Conservation (phyloP, 2,329 filamentous ascomycete genomes). For the Calonectria henricotiae region DNA sequence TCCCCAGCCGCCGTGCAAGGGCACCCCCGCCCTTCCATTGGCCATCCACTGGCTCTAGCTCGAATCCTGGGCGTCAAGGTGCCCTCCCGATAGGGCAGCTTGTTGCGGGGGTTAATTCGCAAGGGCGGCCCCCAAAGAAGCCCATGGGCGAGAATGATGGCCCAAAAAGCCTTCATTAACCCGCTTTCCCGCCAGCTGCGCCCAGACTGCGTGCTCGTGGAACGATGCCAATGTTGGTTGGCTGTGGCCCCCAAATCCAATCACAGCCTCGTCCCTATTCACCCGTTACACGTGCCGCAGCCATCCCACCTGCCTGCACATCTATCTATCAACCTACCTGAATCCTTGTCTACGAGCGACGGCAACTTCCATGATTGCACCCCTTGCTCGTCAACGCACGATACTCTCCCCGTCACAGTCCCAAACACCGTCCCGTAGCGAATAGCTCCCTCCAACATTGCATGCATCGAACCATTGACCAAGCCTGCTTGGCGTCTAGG, state of each 20-base stretch:
- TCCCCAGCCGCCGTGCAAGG: conserved; percentile 32
- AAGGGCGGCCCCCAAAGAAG: not conserved
- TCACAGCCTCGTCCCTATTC: not conserved
- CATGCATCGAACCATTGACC: not conserved
- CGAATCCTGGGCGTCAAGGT: conserved; percentile 23
- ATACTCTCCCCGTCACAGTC: not conserved
- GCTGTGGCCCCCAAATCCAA: not conserved
- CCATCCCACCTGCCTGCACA: conserved; percentile 5
- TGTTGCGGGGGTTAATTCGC: conserved; percentile 4
- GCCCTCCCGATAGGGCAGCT: conserved; percentile 15
- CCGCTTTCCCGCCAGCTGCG: conserved; percentile 5
- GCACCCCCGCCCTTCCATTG: conserved; percentile 19
- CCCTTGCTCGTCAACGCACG: conserved; percentile 4
- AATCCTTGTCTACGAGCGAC: not conserved
- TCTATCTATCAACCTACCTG: not conserved
- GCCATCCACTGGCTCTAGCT: not conserved
- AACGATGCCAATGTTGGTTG: conserved; percentile 5
- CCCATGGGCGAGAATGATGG: not conserved
- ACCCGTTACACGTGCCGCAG: conserved; percentile 6
- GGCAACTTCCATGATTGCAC: not conserved
- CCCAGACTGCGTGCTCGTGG: not conserved
- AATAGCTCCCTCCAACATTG: not conserved
- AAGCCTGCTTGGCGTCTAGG: not conserved
- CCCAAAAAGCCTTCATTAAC: conserved; percentile 2
- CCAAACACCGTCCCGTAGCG: not conserved